Percentiles rank a stretch among this genome's conserved stretches.
phyloP scores from a whole-genome alignment of 2,329 filamentous ascomycete species.

The Fusarium musae region DNA sequence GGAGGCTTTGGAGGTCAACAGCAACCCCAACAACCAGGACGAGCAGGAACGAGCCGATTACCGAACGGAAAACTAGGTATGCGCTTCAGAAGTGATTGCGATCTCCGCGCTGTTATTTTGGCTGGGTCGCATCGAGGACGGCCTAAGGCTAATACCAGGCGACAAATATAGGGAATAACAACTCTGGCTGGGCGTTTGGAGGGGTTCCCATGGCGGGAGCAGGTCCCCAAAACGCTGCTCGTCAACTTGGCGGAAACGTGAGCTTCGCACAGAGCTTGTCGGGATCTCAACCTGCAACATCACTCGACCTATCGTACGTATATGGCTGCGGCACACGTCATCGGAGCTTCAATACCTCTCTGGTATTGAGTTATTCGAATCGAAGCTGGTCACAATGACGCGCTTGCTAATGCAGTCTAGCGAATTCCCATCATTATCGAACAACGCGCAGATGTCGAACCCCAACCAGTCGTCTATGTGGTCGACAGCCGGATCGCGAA shows the following conservation, averaged over 20 bases:
- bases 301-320: conserved; percentile 74
- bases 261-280: conserved; percentile 75
- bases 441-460: conserved; percentile 65
- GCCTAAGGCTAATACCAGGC: conserved; percentile 38
- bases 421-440: conserved; percentile 74
- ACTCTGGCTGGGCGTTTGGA: conserved; percentile 71
- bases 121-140: conserved; percentile 6
- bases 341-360: not conserved
- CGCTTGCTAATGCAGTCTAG: conserved; percentile 52
- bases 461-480: conserved; percentile 64
- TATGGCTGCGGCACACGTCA: conserved; percentile 5
- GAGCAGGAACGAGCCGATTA: conserved; percentile 68
- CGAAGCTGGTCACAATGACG: not conserved
- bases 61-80: conserved; percentile 73
- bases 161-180: conserved; percentile 58
- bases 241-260: conserved; percentile 68
- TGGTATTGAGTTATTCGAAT: not conserved
- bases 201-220: conserved; percentile 69
- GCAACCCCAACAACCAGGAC: conserved; percentile 64
- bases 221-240: conserved; percentile 62
- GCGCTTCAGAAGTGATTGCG: conserved; percentile 6
- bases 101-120: conserved; percentile 10
- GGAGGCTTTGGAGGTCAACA: conserved; percentile 69
- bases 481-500: conserved; percentile 62
- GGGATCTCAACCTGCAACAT: conserved; percentile 70